phyloP scores from a whole-genome alignment of 2,329 filamentous ascomycete genomes.

The Setomelanomma holmii region DNA sequence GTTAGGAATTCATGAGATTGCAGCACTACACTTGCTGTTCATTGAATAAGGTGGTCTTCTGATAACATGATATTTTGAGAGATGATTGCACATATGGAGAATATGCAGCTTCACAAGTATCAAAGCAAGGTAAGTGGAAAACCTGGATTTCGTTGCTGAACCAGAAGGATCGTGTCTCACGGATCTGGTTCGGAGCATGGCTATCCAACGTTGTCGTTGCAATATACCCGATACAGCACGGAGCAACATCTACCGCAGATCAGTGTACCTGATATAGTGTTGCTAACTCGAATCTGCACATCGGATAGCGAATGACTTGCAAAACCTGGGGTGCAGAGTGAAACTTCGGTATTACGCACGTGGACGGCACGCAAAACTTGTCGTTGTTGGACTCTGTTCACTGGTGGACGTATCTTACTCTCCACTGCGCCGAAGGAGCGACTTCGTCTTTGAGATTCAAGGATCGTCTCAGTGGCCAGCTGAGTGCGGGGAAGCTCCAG shows the following conservation, averaged over 20 bases:
- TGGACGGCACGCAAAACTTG: neutral
- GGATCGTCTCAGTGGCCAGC: too few species aligned
- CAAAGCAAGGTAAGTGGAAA: neutral
- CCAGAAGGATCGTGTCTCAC: too few species aligned
- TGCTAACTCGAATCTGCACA: neutral
- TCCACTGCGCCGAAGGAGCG: neutral
- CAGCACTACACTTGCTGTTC: slow-evolving; percentile 19
- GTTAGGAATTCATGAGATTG: slow-evolving; percentile 18
- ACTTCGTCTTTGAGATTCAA: neutral
- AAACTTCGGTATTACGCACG: neutral
- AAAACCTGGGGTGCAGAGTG: too few species aligned
- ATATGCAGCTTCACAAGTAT: too few species aligned
- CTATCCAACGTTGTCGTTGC: too few species aligned
- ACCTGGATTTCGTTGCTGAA: neutral
- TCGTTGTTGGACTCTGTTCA: neutral
- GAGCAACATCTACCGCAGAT: neutral
- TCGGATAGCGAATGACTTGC: neutral
- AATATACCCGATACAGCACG: neutral
- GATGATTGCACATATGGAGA: too few species aligned
- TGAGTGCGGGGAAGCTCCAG: neutral
- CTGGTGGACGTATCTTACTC: neutral
- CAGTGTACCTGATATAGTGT: neutral
- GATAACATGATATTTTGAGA: neutral
- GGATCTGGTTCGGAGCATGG: neutral
- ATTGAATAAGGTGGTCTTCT: slow-evolving; percentile 8